A percentile compares a stretch with the other conserved stretches of the same genome.
Conservation (phyloP, 768 basidiomycete species). For the Tulasnella sp. region DNA sequence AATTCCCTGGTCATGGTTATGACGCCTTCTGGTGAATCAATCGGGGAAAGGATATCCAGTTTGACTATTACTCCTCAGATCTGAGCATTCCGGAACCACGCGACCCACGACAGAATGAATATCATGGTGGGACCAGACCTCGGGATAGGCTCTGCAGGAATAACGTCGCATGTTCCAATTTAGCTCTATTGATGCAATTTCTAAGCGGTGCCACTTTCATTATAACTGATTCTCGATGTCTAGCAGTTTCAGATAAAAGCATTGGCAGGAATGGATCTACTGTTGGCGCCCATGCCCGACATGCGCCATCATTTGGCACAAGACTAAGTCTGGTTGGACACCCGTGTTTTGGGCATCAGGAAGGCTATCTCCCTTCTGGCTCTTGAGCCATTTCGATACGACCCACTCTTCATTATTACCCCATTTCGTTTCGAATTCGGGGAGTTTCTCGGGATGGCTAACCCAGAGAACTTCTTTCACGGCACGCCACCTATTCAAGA, state of each 20-base stretch:
- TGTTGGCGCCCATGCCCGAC: not conserved
- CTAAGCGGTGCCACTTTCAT: no score
- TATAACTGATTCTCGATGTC: not conserved
- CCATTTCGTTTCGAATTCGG: not conserved
- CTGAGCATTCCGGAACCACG: no score
- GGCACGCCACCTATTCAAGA: not conserved
- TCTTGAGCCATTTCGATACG: not conserved
- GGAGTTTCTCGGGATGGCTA: not conserved
- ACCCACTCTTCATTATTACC: slow-evolving; percentile 3
- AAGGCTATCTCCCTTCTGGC: not conserved
- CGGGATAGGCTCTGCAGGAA: no score
- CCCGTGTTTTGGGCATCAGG: not conserved
- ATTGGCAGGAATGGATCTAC: not conserved
- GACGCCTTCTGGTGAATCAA: no score
- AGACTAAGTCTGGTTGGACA: not conserved
- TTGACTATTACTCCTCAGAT: no score
- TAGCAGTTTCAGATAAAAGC: not conserved
- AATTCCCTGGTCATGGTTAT: no score
- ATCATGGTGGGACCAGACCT: no score
- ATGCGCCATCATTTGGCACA: not conserved
- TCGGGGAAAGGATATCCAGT: no score
- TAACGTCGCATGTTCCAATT: no score
- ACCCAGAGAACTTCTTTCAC: not conserved
- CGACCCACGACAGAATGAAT: no score
- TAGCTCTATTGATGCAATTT: no score